Evolutionary conservation across 192 early-diverging fungal genomes (phyloP), one percentile per base, ranked within the genome.

Genomic region (Coemansia sp.): DNA sequence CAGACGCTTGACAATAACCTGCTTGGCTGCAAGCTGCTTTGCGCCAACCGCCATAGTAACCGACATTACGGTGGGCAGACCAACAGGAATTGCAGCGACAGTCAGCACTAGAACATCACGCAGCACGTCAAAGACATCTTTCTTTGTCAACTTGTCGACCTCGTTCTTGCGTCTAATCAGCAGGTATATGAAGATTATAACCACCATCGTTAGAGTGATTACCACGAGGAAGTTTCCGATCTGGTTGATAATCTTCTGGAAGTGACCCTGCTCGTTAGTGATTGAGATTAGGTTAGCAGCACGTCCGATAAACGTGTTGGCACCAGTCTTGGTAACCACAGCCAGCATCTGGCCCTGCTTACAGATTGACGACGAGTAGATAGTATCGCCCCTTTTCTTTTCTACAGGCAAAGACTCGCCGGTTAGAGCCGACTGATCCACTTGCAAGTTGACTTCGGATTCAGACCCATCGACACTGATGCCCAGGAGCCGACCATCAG

Each of bases 31-130:
- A 22, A 96, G 80, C 72, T 91, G 84, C 55, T 84, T 80, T 40
- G 93, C 91, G 48, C 93, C 93, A 27, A 96, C 85, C 6, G 94
- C 94, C 93, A 96, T 94, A 44, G 94, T 96, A 21, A 95, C 93
- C 14, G 91, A 86, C 84, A 94, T 86, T 44, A 96, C 91, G 0
- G 94, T 92, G 15, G 92, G 94, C 21, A 96, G 85, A 73, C 93
- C 93, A 11, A 94, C 88, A 21, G 93, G 93, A 55, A 95, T 93
- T 38, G 92, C 92, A 45, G 92, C 93, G n/a, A 96, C 88, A 2
- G 91, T 93, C 48, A 96, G 77, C 53, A 95, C 85, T n/a, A 96
- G 79, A 51, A 89, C 86, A 24, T 87, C 71, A 53, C 84, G 66
- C 53, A 96, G 66, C 6, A 87, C 83, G 1, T 81, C 81, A 51